phyloP scores from a whole-genome alignment of 805 yeast species.

The Yarrowia porcina region DNA sequence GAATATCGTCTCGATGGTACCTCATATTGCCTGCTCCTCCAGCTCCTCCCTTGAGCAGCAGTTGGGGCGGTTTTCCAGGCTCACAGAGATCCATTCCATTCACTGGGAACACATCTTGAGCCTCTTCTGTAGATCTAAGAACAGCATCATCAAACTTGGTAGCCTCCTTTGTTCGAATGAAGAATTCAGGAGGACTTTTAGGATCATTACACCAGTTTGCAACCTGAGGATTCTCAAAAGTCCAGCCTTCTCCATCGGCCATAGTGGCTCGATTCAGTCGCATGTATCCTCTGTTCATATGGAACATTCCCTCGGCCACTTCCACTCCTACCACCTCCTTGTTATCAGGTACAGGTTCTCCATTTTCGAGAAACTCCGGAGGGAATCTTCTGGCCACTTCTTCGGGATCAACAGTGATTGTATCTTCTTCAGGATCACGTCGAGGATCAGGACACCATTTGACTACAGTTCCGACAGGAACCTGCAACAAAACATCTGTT shows the following conservation, averaged over 20 bases:
- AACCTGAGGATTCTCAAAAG: slow-evolving; percentile 68
- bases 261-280: slow-evolving; percentile 65
- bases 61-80: slow-evolving; percentile 57
- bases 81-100: slow-evolving; percentile 71
- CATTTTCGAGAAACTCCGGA: slow-evolving; percentile 28
- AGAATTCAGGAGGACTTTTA: slow-evolving; percentile 47
- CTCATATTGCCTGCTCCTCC: slow-evolving; percentile 98
- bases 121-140: slow-evolving; percentile 54
- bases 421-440: slow-evolving; percentile 29
- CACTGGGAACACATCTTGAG: slow-evolving; percentile 69
- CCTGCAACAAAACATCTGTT: slow-evolving; percentile 70
- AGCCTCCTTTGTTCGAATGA: slow-evolving; percentile 57
- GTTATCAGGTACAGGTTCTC: slow-evolving; percentile 28
- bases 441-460: slow-evolving; percentile 81
- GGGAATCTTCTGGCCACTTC: neutral
- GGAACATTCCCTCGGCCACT: slow-evolving; percentile 31
- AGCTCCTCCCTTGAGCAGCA: slow-evolving; percentile 76
- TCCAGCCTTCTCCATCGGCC: slow-evolving; percentile 81
- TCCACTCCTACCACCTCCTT: slow-evolving; percentile 29
- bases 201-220: slow-evolving; percentile 39
- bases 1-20: slow-evolving; percentile 73
- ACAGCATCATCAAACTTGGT: slow-evolving; percentile 65
- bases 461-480: slow-evolving; percentile 88
- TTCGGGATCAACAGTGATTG: slow-evolving; percentile 28
- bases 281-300: slow-evolving; percentile 29